Evolutionary conservation across 371 early-diverging fungal species (phyloP), one percentile per base, ranked within the genome.

Genomic region (Dinochytrium kinnereticum): DNA sequence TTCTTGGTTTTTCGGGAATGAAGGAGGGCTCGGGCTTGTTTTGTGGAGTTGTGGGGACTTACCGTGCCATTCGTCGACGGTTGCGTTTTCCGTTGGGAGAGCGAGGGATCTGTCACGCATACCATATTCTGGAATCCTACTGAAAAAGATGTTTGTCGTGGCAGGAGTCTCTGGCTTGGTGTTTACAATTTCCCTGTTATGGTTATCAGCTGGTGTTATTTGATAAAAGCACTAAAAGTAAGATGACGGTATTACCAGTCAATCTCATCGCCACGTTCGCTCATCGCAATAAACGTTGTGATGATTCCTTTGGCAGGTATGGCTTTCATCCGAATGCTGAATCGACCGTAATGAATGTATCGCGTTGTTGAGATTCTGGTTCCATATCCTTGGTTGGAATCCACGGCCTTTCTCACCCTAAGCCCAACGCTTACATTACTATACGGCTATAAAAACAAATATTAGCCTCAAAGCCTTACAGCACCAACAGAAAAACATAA

Each of bases 221-320:
- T n/a, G n/a, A n/a, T n/a, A n/a, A n/a, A n/a, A n/a, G n/a, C n/a
- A n/a, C n/a, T n/a, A n/a, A n/a, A n/a, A n/a, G n/a, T n/a, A n/a
- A n/a, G n/a, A n/a, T n/a, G n/a, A n/a, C n/a, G n/a, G n/a, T n/a
- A n/a, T n/a, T 61, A 61, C 80, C 89, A 91, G 75, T 91, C 91
- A 53, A 91, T 89, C 75, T 91, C 91, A 73, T 91, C 91, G n/a
- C 71, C 71, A 28, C 44, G 51, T 38, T 40, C n/a, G 5, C 77
- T 55, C 78, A 90, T 84, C 67, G 73, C 64, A 59, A 91, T 89
- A 69, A 91, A 87, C 17, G 91, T 83, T 39, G 90, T 87, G 34
- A 92, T 88, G 1, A 89, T 87, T 34, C 91, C 91, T 28, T 80
- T 82, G 13, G 50, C 70, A 17, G 55, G 30, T 50, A 81, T 73